These are phyloP conservation scores for Cladorrhinum sp. DNA, from an alignment of 2,329 filamentous ascomycete genomes.

Conservation along the genomic window DNA sequence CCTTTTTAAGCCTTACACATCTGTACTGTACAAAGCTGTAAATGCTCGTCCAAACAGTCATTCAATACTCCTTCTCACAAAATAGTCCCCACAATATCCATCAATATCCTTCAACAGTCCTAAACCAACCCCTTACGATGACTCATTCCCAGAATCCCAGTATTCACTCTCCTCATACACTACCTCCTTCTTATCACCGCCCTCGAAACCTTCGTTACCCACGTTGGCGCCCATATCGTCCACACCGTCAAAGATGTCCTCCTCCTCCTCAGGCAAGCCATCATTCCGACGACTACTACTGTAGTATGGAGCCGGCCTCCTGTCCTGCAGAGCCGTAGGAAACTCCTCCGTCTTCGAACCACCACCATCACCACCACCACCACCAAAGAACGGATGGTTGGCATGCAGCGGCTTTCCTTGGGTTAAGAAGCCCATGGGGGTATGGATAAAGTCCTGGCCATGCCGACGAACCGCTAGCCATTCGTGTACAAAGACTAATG, in stretches of 20 bases:
- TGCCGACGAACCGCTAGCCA: constrained; percentile 55
- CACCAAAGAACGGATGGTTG: constrained; percentile 51
- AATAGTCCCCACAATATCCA: too few relatives aligned
- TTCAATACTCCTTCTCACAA: too few relatives aligned
- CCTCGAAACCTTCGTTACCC: constrained; percentile 6
- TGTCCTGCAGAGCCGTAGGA: neutral
- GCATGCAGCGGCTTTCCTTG: constrained; percentile 47
- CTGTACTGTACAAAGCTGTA: too few relatives aligned
- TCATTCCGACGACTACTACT: neutral
- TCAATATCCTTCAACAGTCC: too few relatives aligned
- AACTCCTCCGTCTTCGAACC: too few relatives aligned
- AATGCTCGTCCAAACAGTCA: too few relatives aligned
- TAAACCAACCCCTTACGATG: neutral
- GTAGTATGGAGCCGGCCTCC: neutral
- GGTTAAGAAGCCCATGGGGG: constrained; percentile 56
- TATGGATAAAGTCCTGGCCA: constrained; percentile 56
- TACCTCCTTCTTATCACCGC: constrained; percentile 7
- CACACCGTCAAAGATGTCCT: constrained; percentile 15
- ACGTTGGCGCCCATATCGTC: constrained; percentile 22
- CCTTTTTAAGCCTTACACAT: too few relatives aligned
- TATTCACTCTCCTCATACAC: constrained; percentile 12
- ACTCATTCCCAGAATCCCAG: neutral
- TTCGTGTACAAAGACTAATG: constrained; percentile 50
- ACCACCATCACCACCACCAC: too few relatives aligned
- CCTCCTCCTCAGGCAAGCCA: constrained; percentile 10